Base-by-base conservation (phyloP, 2,329 filamentous ascomycete species). In the Chrysoporthe cubensis region DNA sequence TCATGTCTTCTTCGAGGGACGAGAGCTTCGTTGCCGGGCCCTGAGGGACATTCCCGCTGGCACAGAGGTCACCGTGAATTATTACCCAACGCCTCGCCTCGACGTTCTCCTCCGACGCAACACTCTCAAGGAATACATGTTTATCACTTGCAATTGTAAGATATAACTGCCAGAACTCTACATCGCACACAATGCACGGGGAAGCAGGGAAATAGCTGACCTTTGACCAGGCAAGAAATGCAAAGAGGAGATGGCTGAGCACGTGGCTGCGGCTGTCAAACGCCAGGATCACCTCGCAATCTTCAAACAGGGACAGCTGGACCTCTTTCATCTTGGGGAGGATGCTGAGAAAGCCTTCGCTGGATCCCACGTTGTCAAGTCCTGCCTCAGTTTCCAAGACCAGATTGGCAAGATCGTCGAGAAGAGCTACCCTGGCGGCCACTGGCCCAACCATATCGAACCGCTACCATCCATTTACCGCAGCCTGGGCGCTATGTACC, bases 41-140 rank as follows among this genome's bases (percentile, higher is more conserved):
- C 66, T 77, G 8, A 73, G 65, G 40, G 66, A 70, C 13, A 76
- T 81, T 52, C n/a, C 65, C 0, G 72, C 75, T 0, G 76, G 77
- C 13, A 75, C 76, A 11, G 79, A 81, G 67, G 73, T 81, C 42
- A 78, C 75, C 11, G 72, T 79, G 9, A 74, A 72, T 58, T 79
- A 80, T 62, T 65, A 72, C 5, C 52, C 63, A 16, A 75, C 76
- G 48, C 70, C 73, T 4, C 72, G 70, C 4, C 62, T 74, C 26
- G 72, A 73, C 34, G 71, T 77, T 0, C 56, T 72, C 9, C 57
- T 64, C 8, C 73, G 77, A 1, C 71, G 69, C 32, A 63, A 68
- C 7, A 37, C 69, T 4, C 68, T 79, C 14, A 66, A 72, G 46
- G 60, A 66, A 8, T 67, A 70, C 42, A 72, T 76, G 54, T 75